phyloP scores from a whole-genome alignment of 441 rosid species.

The Metrosideros polymorpha region DNA sequence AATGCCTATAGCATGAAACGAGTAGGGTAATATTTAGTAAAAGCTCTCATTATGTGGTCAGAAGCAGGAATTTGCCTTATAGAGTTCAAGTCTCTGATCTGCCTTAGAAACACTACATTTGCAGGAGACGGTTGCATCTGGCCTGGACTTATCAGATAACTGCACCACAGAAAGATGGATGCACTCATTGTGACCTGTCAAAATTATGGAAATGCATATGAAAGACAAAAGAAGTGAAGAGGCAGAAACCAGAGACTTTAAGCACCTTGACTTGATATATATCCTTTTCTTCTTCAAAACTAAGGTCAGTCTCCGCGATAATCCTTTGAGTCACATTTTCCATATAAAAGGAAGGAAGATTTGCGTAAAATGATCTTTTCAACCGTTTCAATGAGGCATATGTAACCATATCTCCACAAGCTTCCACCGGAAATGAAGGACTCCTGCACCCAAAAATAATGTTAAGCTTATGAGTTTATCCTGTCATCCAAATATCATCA shows the following conservation, averaged over 20 bases:
- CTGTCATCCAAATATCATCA: background rate
- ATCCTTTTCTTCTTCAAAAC: background rate
- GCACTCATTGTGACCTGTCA: background rate
- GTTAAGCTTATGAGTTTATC: background rate
- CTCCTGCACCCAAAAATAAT: background rate
- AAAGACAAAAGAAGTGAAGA: background rate
- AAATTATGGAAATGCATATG: background rate
- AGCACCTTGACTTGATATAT: background rate
- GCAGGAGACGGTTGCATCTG: slow-evolving; percentile 20
- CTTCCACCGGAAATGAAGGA: background rate
- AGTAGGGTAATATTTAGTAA: too few species aligned
- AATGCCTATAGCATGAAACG: background rate
- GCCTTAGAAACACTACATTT: slow-evolving; percentile 1
- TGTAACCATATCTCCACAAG: background rate
- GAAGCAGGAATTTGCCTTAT: slow-evolving; percentile 15
- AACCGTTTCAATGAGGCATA: background rate
- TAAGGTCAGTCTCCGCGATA: background rate
- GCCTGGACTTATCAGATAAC: slow-evolving; percentile 42
- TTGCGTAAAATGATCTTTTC: slow-evolving; percentile 16
- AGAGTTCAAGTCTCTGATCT: slow-evolving; percentile 25
- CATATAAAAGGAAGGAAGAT: background rate
- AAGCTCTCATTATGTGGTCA: background rate
- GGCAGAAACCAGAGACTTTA: background rate
- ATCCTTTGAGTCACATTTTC: background rate
- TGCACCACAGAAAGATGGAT: slow-evolving; percentile 5